A percentile compares a stretch with the other conserved stretches of the same genome.
Evolutionary conservation across 768 basidiomycete genomes (phyloP).

Genomic region (Rubroboletus pulcherrimus): DNA sequence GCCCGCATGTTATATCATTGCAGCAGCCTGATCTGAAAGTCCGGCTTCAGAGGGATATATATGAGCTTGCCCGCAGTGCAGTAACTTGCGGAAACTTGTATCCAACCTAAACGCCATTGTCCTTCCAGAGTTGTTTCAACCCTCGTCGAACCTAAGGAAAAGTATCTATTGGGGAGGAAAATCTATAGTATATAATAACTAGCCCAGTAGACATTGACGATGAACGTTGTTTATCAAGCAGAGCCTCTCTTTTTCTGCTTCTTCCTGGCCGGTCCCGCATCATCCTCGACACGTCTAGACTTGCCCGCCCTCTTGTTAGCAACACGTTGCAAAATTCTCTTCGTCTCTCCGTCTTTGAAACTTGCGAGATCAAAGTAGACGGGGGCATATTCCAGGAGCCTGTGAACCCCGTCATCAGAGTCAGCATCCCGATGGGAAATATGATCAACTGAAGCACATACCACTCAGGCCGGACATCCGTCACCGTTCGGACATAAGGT

Average conservation of each 20-base stretch:
- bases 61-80: too few species aligned
- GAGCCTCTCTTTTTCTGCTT: conserved; percentile 7
- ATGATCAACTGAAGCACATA: conserved; percentile 32
- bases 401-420: conserved; percentile 20
- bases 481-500: conserved; percentile 87
- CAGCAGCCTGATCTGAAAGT: too few species aligned
- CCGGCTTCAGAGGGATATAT: too few species aligned
- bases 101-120: too few species aligned
- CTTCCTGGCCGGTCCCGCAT: conserved; percentile 11
- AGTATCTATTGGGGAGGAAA: not conserved
- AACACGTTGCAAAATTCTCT: conserved; percentile 55
- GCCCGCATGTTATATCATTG: too few species aligned
- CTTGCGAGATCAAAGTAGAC: conserved; percentile 65
- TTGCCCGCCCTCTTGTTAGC: conserved; percentile 52
- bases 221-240: not conserved
- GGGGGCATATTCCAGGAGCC: conserved; percentile 61
- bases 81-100: too few species aligned
- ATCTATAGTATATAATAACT: conserved; percentile 1
- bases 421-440: not conserved
- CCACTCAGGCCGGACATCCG: conserved; percentile 87
- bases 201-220: not conserved
- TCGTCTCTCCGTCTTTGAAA: conserved; percentile 72
- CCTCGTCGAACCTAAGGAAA: not conserved
- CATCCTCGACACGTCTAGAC: conserved; percentile 14
- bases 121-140: not conserved